Percentiles rank a stretch among this genome's conserved stretches.
These are phyloP conservation scores for Prunus kanzakura DNA, from an alignment of 306 rosid genomes.

Conservation along the genomic window DNA sequence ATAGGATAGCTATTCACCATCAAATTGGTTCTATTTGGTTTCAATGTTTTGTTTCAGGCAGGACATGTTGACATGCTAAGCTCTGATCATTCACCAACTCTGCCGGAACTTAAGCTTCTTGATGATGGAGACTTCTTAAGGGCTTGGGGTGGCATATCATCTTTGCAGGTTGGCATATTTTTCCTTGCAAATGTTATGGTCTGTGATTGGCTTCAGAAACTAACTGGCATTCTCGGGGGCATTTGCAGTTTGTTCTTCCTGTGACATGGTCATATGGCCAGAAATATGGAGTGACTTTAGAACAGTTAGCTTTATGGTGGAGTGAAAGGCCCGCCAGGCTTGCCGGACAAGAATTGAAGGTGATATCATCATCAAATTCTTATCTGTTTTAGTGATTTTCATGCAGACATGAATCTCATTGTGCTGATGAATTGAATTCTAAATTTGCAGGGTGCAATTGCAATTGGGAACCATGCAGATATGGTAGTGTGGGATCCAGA, in stretches of 20 bases:
- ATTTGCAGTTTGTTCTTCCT: conserved; percentile 75
- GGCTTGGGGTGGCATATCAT: conserved; percentile 97
- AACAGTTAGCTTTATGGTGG: conserved; percentile 85
- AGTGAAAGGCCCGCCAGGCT: conserved; percentile 82
- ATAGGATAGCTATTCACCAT: background rate
- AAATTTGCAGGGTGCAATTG: conserved; percentile 66
- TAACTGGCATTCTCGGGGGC: conserved; percentile 20
- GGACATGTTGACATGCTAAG: conserved; percentile 79
- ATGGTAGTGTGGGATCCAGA: conserved; percentile 94
- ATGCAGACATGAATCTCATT: background rate
- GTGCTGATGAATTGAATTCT: conserved; percentile 14
- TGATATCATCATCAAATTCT: conserved; percentile 14
- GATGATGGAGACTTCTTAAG: conserved; percentile 76
- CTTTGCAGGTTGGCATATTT: conserved; percentile 64
- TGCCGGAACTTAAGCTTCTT: conserved; percentile 83
- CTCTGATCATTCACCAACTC: conserved; percentile 90
- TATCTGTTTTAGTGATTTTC: background rate
- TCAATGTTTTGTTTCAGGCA: conserved; percentile 44
- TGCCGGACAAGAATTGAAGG: conserved; percentile 78
- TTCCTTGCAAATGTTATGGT: background rate
- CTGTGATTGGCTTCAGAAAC: conserved; percentile 6
- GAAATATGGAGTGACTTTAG: conserved; percentile 74
- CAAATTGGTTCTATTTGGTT: background rate
- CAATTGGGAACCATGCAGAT: conserved; percentile 77
- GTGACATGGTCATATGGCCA: conserved; percentile 78